A percentile compares a stretch with the other conserved stretches of the same genome.
Evolutionary conservation across 2,329 filamentous ascomycete genomes (phyloP).

Genomic region (Myriosclerotinia duriaeana): DNA sequence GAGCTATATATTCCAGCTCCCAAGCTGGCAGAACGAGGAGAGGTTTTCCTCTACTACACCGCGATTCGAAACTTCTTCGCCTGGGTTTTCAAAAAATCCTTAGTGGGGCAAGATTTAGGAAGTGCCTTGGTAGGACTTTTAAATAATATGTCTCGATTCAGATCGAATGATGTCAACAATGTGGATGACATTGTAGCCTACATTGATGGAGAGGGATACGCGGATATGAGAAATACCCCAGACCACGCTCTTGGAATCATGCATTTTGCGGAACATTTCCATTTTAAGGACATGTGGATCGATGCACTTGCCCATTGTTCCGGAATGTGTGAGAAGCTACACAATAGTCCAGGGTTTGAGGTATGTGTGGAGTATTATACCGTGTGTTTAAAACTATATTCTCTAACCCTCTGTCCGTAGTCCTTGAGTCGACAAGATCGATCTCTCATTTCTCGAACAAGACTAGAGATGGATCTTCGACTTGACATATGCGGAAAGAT

Average conservation of each 20-base stretch:
- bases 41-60: slow-evolving; percentile 62
- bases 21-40: slow-evolving; percentile 50
- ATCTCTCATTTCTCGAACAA: slow-evolving; percentile 62
- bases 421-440: slow-evolving; percentile 55
- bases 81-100: slow-evolving; percentile 62
- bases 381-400: not conserved
- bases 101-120: slow-evolving; percentile 69
- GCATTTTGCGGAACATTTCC: slow-evolving; percentile 65
- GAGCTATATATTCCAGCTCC: slow-evolving; percentile 73
- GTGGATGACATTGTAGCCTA: slow-evolving; percentile 62
- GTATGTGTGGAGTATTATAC: slow-evolving; percentile 46
- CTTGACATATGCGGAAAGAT: slow-evolving; percentile 58
- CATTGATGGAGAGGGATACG: slow-evolving; percentile 67
- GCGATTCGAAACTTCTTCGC: slow-evolving; percentile 75
- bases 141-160: slow-evolving; percentile 62
- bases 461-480: slow-evolving; percentile 63
- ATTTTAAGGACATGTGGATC: slow-evolving; percentile 64
- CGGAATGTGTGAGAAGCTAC: slow-evolving; percentile 68
- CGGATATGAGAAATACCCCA: slow-evolving; percentile 63
- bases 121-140: slow-evolving; percentile 63
- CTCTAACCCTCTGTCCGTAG: slow-evolving; percentile 40
- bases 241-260: slow-evolving; percentile 68
- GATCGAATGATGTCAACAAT: slow-evolving; percentile 55
- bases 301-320: slow-evolving; percentile 76
- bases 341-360: slow-evolving; percentile 58